Conservation (phyloP, 2,329 filamentous ascomycete genomes). For the Colletotrichum karsti region DNA sequence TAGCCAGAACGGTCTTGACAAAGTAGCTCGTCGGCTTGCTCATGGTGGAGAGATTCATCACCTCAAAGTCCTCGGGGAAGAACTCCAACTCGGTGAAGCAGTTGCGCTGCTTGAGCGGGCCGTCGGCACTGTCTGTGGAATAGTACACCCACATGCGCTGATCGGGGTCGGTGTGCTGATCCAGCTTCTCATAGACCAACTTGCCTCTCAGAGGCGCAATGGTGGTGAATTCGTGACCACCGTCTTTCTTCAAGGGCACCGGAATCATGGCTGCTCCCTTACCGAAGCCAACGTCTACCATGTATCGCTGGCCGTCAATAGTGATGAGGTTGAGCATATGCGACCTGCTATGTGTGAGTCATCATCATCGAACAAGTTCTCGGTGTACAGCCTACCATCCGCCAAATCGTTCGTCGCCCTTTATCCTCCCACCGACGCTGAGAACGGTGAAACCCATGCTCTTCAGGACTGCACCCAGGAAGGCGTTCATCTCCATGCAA, state of each 20-base stretch:
- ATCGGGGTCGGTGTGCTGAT: slow-evolving; percentile 39
- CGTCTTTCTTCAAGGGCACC: slow-evolving; percentile 36
- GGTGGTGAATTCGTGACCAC: slow-evolving; percentile 39
- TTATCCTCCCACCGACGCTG: slow-evolving; percentile 51
- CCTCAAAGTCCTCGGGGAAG: slow-evolving; percentile 53
- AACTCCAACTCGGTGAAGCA: slow-evolving; percentile 61
- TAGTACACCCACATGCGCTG: slow-evolving; percentile 51
- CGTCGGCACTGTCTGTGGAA: slow-evolving; percentile 34
- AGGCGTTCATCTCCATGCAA: slow-evolving; percentile 58
- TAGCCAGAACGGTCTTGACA: slow-evolving; percentile 44
- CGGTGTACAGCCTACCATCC: slow-evolving; percentile 28
- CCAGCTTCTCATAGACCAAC: slow-evolving; percentile 45
- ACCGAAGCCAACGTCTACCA: slow-evolving; percentile 70
- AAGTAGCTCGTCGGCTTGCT: slow-evolving; percentile 46
- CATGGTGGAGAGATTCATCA: slow-evolving; percentile 53
- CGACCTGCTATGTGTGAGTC: slow-evolving; percentile 46
- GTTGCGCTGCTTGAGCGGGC: slow-evolving; percentile 54
- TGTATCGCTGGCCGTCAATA: slow-evolving; percentile 54
- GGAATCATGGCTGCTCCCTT: slow-evolving; percentile 48
- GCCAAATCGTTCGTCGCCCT: slow-evolving; percentile 31
- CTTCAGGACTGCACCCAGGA: slow-evolving; percentile 57
- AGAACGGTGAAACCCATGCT: slow-evolving; percentile 59
- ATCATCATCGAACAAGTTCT: not conserved
- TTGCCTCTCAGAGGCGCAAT: slow-evolving; percentile 55
- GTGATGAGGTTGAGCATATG: slow-evolving; percentile 70